Conservation (phyloP, 257 asterid genomes). For the Oldenlandia corymbosa region DNA sequence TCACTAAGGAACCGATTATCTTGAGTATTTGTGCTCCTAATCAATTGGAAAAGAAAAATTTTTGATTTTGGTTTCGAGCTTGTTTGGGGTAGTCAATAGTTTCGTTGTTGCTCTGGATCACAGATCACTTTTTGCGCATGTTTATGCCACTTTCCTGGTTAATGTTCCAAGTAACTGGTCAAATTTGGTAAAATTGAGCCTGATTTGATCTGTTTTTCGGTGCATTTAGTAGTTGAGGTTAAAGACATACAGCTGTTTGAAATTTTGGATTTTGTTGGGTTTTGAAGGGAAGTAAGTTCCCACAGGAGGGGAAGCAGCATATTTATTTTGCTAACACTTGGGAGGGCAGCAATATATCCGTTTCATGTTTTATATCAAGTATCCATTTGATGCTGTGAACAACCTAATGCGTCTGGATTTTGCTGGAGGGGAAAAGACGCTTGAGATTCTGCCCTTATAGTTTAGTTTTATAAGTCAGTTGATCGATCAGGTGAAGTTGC, state of each 20-base stretch:
- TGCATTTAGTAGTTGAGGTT: conserved; percentile 3
- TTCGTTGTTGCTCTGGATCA: neutral
- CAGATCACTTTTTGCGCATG: neutral
- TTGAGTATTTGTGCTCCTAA: conserved; percentile 2
- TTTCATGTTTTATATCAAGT: neutral
- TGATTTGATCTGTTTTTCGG: neutral
- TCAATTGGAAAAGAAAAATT: neutral
- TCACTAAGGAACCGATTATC: neutral
- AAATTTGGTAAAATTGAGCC: neutral
- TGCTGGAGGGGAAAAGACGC: conserved; percentile 13
- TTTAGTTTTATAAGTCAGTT: neutral
- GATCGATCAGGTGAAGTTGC: neutral
- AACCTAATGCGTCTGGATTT: neutral
- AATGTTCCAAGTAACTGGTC: neutral
- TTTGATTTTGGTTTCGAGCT: conserved; percentile 1
- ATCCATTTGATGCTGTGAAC: conserved; percentile 3
- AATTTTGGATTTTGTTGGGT: neutral
- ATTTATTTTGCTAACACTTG: too few species aligned
- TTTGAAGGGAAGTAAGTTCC: neutral
- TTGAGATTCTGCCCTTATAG: conserved; percentile 3
- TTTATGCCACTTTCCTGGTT: neutral
- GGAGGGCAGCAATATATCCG: neutral
- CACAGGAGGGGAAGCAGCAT: neutral
- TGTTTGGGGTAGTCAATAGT: neutral
- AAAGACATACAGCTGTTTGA: conserved; percentile 4